A percentile compares a stretch with the other conserved stretches of the same genome.
Conservation (phyloP, 768 basidiomycete species). For the Termitomyces sp. region DNA sequence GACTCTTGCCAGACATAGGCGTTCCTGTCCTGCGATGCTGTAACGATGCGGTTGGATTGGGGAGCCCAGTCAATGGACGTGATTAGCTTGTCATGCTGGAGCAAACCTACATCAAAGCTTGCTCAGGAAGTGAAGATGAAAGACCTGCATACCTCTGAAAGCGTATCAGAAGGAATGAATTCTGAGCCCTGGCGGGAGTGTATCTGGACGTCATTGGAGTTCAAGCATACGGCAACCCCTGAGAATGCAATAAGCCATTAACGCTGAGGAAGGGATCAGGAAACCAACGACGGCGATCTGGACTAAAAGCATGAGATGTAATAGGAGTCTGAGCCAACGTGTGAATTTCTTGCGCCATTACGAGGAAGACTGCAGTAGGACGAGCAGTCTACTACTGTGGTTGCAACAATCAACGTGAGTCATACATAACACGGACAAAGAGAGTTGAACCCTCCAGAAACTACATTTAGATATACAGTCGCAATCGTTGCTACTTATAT, state of each 20-base stretch:
- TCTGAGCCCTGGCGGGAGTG: constrained; percentile 60
- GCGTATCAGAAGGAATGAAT: constrained; percentile 69
- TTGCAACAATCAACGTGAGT: neutral
- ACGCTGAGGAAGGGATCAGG: neutral
- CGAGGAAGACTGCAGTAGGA: constrained; percentile 47
- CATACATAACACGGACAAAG: neutral
- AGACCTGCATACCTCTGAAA: constrained; percentile 66
- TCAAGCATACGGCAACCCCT: constrained; percentile 92
- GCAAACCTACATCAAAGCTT: neutral
- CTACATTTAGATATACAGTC: neutral
- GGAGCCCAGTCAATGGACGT: constrained; percentile 99
- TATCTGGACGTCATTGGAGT: constrained; percentile 85
- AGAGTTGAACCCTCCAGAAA: neutral
- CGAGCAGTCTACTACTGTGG: constrained; percentile 81
- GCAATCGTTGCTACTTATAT: neutral
- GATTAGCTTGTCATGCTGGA: constrained; percentile 93
- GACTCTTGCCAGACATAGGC: constrained; percentile 97
- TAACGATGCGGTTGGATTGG: constrained; percentile 93
- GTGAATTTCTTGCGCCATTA: constrained; percentile 69
- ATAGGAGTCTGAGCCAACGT: constrained; percentile 79
- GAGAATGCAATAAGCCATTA: constrained; percentile 7
- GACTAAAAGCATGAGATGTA: constrained; percentile 88
- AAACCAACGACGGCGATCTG: constrained; percentile 76
- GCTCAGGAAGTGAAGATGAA: neutral
- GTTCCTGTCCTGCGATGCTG: constrained; percentile 97